Percentiles rank a stretch among this genome's conserved stretches.
Conservation (phyloP, 1,284 basidiomycete species). For the Moesziomyces antarcticus region DNA sequence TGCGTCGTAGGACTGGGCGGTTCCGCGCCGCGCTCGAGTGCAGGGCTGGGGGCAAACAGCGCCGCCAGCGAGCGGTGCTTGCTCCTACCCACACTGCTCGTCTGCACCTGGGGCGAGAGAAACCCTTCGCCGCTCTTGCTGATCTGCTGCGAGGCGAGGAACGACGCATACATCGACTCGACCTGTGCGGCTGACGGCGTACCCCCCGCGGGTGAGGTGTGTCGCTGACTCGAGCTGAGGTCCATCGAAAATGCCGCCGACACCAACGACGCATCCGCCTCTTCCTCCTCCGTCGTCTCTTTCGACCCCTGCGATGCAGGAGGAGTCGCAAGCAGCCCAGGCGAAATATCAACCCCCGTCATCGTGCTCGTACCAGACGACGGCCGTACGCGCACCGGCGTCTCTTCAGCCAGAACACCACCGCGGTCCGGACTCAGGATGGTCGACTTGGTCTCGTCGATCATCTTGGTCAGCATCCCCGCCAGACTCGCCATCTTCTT, state of each 20-base stretch:
- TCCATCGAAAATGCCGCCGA: slow-evolving; percentile 34
- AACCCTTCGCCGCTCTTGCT: slow-evolving; percentile 21
- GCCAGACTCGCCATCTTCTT: slow-evolving; percentile 38
- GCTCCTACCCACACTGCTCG: background rate
- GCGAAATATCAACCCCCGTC: slow-evolving; percentile 14
- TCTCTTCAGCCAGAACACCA: slow-evolving; percentile 4
- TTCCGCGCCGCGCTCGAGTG: slow-evolving; percentile 5
- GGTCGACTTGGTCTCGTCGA: slow-evolving; percentile 39
- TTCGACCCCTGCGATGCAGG: background rate
- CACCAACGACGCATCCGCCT: slow-evolving; percentile 24
- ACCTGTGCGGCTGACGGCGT: slow-evolving; percentile 20
- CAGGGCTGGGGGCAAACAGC: slow-evolving; percentile 12
- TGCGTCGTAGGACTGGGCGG: slow-evolving; percentile 1
- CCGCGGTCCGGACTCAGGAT: slow-evolving; percentile 11
- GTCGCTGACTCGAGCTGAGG: slow-evolving; percentile 5
- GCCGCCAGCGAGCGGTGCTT: slow-evolving; percentile 24
- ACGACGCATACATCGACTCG: slow-evolving; percentile 38
- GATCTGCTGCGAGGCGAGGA: slow-evolving; percentile 34
- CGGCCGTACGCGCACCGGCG: slow-evolving; percentile 8
- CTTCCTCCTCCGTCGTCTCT: background rate
- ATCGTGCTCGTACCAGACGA: slow-evolving; percentile 10
- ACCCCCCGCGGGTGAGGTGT: background rate
- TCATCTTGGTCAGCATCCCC: slow-evolving; percentile 38
- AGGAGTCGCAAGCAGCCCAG: slow-evolving; percentile 24
- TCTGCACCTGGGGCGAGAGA: slow-evolving; percentile 14